Conservation (phyloP, 2,329 filamentous ascomycete species). For the Nigrograna mackinnonii region DNA sequence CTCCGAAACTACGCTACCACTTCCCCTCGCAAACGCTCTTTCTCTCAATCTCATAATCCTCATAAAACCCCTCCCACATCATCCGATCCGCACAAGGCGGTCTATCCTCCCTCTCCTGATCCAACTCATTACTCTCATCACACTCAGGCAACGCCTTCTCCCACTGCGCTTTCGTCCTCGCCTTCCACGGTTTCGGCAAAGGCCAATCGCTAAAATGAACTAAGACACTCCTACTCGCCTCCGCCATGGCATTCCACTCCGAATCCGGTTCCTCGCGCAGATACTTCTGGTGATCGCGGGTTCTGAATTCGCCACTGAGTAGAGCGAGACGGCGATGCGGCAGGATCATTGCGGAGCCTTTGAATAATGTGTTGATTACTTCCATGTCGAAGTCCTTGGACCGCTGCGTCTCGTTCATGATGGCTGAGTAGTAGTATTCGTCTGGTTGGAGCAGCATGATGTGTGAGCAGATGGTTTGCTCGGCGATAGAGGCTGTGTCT, state of each 20-base stretch:
- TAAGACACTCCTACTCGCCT: slow-evolving; percentile 1
- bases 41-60: slow-evolving; percentile 1
- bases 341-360: slow-evolving; percentile 2
- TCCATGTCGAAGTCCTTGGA: slow-evolving; percentile 7
- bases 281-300: slow-evolving; percentile 2
- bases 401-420: slow-evolving; percentile 4
- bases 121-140: slow-evolving; percentile 1
- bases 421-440: slow-evolving; percentile 4
- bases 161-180: slow-evolving; percentile 1
- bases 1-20: too few relatives aligned
- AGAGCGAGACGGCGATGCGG: slow-evolving; percentile 3
- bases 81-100: slow-evolving; percentile 4
- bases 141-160: slow-evolving; percentile 1
- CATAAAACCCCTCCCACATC: slow-evolving; percentile 2
- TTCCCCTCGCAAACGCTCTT: not conserved
- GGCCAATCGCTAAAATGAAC: slow-evolving; percentile 5
- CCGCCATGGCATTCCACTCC: slow-evolving; percentile 4
- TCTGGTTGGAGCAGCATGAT: slow-evolving; percentile 5
- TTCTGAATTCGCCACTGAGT: slow-evolving; percentile 2
- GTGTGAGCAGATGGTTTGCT: slow-evolving; percentile 6
- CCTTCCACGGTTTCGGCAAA: slow-evolving; percentile 2
- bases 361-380: slow-evolving; percentile 4
- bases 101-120: slow-evolving; percentile 2
- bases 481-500: slow-evolving; percentile 1
- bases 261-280: slow-evolving; percentile 2